phyloP scores from a whole-genome alignment of 116 monocot species.

The Posidonia oceanica region DNA sequence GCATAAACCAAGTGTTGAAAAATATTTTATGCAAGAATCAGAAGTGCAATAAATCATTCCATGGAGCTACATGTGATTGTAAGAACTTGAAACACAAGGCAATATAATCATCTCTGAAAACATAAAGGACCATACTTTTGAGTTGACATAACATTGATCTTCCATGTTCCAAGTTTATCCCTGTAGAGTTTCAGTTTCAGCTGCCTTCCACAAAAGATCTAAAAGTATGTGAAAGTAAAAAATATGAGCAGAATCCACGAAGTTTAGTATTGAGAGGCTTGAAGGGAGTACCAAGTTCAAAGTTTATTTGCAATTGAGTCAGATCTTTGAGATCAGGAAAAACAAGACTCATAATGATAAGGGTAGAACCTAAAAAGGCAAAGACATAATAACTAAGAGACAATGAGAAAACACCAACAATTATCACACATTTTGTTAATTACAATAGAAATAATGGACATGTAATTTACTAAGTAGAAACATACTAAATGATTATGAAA shows the following conservation, averaged over 20 bases:
- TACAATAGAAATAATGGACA: too few relatives aligned
- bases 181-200: conserved; percentile 75
- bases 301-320: conserved; percentile 38
- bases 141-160: conserved; percentile 95
- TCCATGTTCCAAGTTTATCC: conserved; percentile 94
- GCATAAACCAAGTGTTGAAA: too few relatives aligned
- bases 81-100: neutral
- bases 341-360: conserved; percentile 97
- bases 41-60: neutral
- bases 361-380: conserved; percentile 73
- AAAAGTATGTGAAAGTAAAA: neutral
- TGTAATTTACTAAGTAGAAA: neutral
- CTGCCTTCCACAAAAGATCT: conserved; percentile 37
- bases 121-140: conserved; percentile 54
- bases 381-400: too few relatives aligned
- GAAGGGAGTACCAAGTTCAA: conserved; percentile 74
- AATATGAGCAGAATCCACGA: too few relatives aligned
- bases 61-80: neutral
- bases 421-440: too few relatives aligned
- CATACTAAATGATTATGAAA: neutral
- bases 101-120: neutral
- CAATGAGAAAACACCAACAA: too few relatives aligned
- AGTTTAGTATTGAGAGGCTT: conserved; percentile 47
- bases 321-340: conserved; percentile 78
- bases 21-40: too few relatives aligned